Evolutionary conservation across 148 eudicot genomes (phyloP).

Genomic region (Persicaria maculosa): DNA sequence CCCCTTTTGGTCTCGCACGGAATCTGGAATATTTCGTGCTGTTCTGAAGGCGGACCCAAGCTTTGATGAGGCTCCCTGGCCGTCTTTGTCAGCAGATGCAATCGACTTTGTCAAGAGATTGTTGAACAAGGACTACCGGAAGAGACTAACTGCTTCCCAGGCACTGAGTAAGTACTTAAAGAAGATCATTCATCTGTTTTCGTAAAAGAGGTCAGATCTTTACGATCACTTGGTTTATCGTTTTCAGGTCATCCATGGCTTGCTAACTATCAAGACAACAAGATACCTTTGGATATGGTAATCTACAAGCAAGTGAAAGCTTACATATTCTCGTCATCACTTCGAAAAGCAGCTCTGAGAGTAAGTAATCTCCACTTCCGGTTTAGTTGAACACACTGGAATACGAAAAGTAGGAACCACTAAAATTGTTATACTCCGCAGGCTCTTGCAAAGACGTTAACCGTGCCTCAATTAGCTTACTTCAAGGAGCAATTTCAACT

Average conservation of each 20-base stretch:
- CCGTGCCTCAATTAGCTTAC: constrained; percentile 69
- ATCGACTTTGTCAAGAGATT: constrained; percentile 40
- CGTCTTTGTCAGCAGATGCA: constrained; percentile 38
- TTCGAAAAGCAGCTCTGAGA: constrained; percentile 82
- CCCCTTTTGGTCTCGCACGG: constrained; percentile 50
- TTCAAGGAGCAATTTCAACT: constrained; percentile 77
- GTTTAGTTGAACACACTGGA: background rate
- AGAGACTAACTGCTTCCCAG: constrained; percentile 40
- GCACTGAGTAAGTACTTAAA: constrained; percentile 31
- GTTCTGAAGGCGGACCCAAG: constrained; percentile 43
- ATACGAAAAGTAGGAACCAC: constrained; percentile 7
- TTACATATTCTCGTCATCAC: constrained; percentile 79
- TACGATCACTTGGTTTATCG: background rate
- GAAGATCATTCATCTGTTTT: background rate
- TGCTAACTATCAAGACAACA: constrained; percentile 39
- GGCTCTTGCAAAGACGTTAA: constrained; percentile 88
- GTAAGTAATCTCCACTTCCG: constrained; percentile 23
- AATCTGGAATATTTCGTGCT: constrained; percentile 47
- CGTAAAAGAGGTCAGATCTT: background rate
- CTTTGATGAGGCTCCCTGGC: constrained; percentile 48
- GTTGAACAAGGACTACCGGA: constrained; percentile 38
- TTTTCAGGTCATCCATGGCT: constrained; percentile 92
- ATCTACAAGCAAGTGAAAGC: constrained; percentile 61
- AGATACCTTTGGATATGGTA: constrained; percentile 68
- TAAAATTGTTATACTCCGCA: constrained; percentile 19